Evolutionary conservation across 768 basidiomycete genomes (phyloP).

Genomic region (Leccinum pellstonianum): DNA sequence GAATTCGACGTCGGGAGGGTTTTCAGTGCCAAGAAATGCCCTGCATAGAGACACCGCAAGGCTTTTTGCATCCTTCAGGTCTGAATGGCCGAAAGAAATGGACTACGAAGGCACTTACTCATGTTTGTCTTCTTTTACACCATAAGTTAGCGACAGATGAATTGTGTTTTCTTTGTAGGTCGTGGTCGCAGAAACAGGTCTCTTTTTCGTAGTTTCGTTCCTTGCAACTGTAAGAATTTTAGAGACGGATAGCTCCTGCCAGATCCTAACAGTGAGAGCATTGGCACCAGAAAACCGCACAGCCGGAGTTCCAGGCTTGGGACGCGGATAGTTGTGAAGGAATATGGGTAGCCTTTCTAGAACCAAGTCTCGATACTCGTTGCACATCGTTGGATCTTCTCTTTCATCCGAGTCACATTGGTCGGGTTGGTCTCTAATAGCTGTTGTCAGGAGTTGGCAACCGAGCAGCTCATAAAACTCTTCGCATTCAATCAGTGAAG

Average conservation of each 20-base stretch:
- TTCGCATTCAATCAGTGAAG: too few species aligned
- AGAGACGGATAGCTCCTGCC: constrained; percentile 56
- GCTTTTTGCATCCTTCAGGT: constrained; percentile 37
- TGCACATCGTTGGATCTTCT: too few species aligned
- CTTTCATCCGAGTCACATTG: too few species aligned
- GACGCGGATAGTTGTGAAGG: too few species aligned
- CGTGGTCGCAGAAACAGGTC: constrained; percentile 70
- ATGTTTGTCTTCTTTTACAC: constrained; percentile 77
- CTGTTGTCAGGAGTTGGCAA: too few species aligned
- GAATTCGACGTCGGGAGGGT: constrained; percentile 79
- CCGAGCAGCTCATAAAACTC: too few species aligned
- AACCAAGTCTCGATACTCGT: too few species aligned
- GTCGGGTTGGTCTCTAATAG: too few species aligned
- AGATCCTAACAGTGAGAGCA: constrained; percentile 64
- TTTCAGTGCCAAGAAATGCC: constrained; percentile 67
- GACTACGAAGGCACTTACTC: constrained; percentile 49
- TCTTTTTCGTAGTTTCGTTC: constrained; percentile 42
- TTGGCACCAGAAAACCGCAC: constrained; percentile 47
- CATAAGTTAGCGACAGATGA: constrained; percentile 68
- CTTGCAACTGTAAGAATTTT: constrained; percentile 56
- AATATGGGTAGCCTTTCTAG: too few species aligned
- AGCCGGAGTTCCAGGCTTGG: constrained; percentile 44
- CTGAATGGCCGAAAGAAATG: neutral
- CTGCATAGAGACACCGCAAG: constrained; percentile 81
- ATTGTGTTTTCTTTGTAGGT: constrained; percentile 51